These are phyloP conservation scores for Heliosperma pusillum DNA, from an alignment of 148 eudicot genomes.

Conservation along the genomic window DNA sequence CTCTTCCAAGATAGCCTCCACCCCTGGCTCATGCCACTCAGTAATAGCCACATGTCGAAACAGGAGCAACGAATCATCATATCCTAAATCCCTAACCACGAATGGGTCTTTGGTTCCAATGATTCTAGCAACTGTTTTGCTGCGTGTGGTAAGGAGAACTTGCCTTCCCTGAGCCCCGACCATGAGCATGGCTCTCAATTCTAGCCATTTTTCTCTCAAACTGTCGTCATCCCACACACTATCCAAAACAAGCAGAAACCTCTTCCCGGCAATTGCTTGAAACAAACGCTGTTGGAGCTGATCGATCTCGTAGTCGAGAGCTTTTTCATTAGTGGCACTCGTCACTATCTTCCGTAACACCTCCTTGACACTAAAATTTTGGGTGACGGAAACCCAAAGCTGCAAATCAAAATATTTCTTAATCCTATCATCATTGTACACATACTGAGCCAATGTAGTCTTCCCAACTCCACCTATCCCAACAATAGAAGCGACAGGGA, in stretches of 20 bases:
- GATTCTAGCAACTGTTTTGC: constrained; percentile 1
- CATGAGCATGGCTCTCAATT: not conserved
- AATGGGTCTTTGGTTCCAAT: not conserved
- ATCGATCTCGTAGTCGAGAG: not conserved
- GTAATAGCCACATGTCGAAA: not conserved
- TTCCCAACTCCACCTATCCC: too few relatives aligned
- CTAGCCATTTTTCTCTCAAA: not conserved
- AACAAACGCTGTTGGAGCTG: not conserved
- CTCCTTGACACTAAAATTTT: not conserved
- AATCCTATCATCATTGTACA: too few relatives aligned
- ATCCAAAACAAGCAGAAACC: too few relatives aligned
- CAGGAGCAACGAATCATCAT: constrained; percentile 9
- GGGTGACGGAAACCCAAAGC: not conserved
- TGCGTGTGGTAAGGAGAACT: constrained; percentile 10
- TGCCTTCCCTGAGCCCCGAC: constrained; percentile 2
- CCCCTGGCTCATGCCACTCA: too few relatives aligned
- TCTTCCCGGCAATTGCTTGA: too few relatives aligned
- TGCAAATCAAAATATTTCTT: constrained; percentile 2
- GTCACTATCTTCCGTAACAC: not conserved
- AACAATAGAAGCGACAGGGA: constrained; percentile 11
- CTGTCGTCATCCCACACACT: constrained; percentile 4
- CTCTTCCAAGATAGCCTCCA: too few relatives aligned
- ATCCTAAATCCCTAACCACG: constrained; percentile 1
- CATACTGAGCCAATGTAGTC: too few relatives aligned
- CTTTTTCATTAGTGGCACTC: not conserved